Evolutionary conservation across 1,139 yeast genomes (phyloP).

Genomic region (Saccharomyces hybrid): DNA sequence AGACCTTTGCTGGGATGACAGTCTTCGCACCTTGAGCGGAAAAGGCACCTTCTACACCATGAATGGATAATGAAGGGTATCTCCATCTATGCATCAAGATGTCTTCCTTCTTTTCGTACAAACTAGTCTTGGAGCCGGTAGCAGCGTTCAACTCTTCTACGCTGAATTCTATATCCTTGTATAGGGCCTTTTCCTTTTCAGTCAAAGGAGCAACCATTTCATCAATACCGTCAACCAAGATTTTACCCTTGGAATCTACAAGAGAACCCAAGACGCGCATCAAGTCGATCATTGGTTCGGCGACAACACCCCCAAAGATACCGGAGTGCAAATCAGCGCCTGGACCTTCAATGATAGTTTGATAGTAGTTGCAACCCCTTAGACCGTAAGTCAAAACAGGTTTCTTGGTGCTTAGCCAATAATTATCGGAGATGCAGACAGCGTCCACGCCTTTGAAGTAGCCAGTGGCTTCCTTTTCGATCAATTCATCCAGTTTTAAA

Average conservation of each 20-base stretch:
- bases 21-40: conserved; percentile 94
- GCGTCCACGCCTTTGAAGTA: conserved; percentile 88
- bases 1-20: conserved; percentile 90
- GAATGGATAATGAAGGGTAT: conserved; percentile 89
- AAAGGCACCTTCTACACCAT: conserved; percentile 97
- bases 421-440: conserved; percentile 93
- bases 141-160: conserved; percentile 82
- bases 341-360: conserved; percentile 76
- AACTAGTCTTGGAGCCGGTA: conserved; percentile 76
- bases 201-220: conserved; percentile 96
- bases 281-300: conserved; percentile 96
- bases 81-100: conserved; percentile 98
- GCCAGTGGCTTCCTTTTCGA: conserved; percentile 64
- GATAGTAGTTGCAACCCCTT: conserved; percentile 93
- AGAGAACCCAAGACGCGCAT: conserved; percentile 65
- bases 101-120: conserved; percentile 69
- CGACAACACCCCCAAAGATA: conserved; percentile 92
- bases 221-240: conserved; percentile 75
- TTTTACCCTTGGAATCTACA: conserved; percentile 75
- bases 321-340: conserved; percentile 97
- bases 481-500: conserved; percentile 76
- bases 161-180: conserved; percentile 79
- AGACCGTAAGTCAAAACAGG: conserved; percentile 96
- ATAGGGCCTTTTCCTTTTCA: conserved; percentile 64
- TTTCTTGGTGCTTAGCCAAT: conserved; percentile 95